Conservation (phyloP, 2,329 filamentous ascomycete species). For the Pyrenophora tritici-repentis region DNA sequence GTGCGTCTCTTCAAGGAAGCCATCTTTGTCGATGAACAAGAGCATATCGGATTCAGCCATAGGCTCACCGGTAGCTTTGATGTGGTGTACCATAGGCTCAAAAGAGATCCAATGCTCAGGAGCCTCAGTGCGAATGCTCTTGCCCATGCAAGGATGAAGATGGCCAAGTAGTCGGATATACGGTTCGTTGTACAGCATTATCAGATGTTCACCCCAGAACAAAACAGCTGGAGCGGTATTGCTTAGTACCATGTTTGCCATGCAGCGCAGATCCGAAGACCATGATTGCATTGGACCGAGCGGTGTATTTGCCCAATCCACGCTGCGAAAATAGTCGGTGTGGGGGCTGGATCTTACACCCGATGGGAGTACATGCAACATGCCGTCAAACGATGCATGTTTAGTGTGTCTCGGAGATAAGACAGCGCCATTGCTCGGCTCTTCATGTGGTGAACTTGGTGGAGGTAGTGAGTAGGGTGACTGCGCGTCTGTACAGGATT, state of each 20-base stretch:
- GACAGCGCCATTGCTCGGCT: neutral
- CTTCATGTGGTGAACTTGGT: neutral
- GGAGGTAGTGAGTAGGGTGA: conserved; percentile 34
- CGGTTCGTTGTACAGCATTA: conserved; percentile 47
- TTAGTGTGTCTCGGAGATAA: neutral
- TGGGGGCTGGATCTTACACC: conserved; percentile 49
- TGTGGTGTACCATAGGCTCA: conserved; percentile 27
- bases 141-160: conserved; percentile 63
- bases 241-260: conserved; percentile 76
- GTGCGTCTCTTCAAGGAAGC: conserved; percentile 75
- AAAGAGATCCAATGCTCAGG: conserved; percentile 64
- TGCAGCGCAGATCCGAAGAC: conserved; percentile 69
- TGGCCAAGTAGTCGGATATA: conserved; percentile 38
- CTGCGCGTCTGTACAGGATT: conserved; percentile 48
- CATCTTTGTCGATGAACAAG: conserved; percentile 69
- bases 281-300: conserved; percentile 74
- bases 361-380: conserved; percentile 11
- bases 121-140: conserved; percentile 66
- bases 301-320: conserved; percentile 73
- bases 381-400: conserved; percentile 22
- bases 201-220: conserved; percentile 52
- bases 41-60: conserved; percentile 66
- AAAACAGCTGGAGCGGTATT: conserved; percentile 62
- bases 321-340: conserved; percentile 69
- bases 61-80: conserved; percentile 28